Evolutionary conservation across 1,284 basidiomycete genomes (phyloP).

Genomic region (Naganishia albida): DNA sequence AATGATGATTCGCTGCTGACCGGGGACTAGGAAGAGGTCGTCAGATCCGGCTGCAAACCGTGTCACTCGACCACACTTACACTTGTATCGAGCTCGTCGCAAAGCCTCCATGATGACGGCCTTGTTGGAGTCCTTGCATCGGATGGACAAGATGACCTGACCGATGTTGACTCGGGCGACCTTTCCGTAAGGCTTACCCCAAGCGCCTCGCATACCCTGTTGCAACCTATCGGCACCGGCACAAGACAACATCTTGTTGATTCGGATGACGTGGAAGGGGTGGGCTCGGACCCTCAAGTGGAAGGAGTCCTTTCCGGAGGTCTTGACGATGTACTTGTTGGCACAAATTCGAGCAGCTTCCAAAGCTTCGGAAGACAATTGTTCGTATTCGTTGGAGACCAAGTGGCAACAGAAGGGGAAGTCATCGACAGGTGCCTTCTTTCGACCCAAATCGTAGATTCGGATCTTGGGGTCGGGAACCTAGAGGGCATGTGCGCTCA

Average conservation of each 20-base stretch:
- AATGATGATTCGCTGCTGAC: slow-evolving; percentile 50
- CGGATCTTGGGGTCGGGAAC: slow-evolving; percentile 62
- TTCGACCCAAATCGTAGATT: slow-evolving; percentile 92
- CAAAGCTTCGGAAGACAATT: slow-evolving; percentile 91
- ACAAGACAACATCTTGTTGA: slow-evolving; percentile 99
- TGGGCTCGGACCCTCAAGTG: slow-evolving; percentile 96
- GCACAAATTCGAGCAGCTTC: slow-evolving; percentile 99
- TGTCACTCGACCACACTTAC: slow-evolving; percentile 4
- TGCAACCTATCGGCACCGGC: slow-evolving; percentile 97
- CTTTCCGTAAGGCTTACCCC: slow-evolving; percentile 91
- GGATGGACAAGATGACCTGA: slow-evolving; percentile 94
- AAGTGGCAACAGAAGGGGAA: slow-evolving; percentile 96
- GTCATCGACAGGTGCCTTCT: slow-evolving; percentile 92
- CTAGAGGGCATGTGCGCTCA: background rate
- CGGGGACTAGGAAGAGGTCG: slow-evolving; percentile 5
- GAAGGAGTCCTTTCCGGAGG: slow-evolving; percentile 97
- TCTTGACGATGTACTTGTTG: slow-evolving; percentile 99
- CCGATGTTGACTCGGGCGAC: slow-evolving; percentile 56
- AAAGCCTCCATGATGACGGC: slow-evolving; percentile 94
- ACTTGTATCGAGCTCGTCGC: slow-evolving; percentile 97
- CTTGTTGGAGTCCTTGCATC: slow-evolving; percentile 85
- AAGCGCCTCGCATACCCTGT: slow-evolving; percentile 99
- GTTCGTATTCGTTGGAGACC: slow-evolving; percentile 98
- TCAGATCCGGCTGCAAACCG: background rate
- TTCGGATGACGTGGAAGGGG: slow-evolving; percentile 97